Conservation (phyloP, 805 yeast genomes). For the Suhomyces sp. region DNA sequence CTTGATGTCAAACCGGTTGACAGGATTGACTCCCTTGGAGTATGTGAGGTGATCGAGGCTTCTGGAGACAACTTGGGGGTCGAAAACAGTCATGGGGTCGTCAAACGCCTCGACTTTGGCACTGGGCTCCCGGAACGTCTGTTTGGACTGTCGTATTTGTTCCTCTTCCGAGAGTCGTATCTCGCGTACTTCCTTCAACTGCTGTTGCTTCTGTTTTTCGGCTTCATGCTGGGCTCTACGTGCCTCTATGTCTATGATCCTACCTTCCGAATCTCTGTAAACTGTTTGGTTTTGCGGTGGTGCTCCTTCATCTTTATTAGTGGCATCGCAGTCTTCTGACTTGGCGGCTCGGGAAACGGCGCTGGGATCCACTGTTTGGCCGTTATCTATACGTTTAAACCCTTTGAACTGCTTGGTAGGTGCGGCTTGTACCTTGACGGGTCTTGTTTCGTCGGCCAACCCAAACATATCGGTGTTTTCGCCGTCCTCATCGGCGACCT, state of each 20-base stretch:
- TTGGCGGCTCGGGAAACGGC: neutral
- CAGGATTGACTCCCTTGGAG: constrained; percentile 47
- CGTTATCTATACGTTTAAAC: constrained; percentile 35
- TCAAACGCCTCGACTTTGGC: constrained; percentile 27
- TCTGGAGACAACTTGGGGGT: constrained; percentile 17
- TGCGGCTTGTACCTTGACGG: constrained; percentile 18
- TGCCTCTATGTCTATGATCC: constrained; percentile 41
- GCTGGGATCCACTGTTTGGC: neutral
- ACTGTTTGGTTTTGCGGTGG: constrained; percentile 32
- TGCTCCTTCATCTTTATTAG: neutral
- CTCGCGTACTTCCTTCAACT: constrained; percentile 18
- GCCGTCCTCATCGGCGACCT: neutral
- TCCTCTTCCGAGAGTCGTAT: constrained; percentile 23
- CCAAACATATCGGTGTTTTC: constrained; percentile 15
- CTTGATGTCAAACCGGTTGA: constrained; percentile 68
- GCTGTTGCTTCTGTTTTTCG: constrained; percentile 14
- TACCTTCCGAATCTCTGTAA: constrained; percentile 63
- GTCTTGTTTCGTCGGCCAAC: constrained; percentile 9
- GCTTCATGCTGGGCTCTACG: constrained; percentile 23
- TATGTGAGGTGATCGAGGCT: constrained; percentile 28
- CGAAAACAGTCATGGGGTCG: constrained; percentile 61
- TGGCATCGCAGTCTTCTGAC: neutral
- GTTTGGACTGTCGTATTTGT: constrained; percentile 33
- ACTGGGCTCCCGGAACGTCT: constrained; percentile 20
- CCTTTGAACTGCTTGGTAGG: constrained; percentile 22